These are phyloP conservation scores for Colletotrichum neosansevieriae DNA, from an alignment of 2,329 filamentous ascomycete genomes.

Conservation along the genomic window DNA sequence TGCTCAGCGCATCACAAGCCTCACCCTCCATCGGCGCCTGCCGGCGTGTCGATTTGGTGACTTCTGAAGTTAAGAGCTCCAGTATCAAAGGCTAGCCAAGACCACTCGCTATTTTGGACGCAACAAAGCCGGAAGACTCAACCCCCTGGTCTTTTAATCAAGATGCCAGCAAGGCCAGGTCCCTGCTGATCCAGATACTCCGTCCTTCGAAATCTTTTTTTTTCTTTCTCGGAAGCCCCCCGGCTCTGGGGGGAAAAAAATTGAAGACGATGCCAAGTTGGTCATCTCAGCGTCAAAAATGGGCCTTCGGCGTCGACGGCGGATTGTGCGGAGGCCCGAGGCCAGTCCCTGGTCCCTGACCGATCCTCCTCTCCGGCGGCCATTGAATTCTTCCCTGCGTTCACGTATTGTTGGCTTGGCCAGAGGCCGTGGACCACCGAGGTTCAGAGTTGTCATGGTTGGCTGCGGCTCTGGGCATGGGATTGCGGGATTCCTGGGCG, in stretches of 20 bases:
- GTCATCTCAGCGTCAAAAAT: constrained; percentile 13
- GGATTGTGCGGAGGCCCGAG: constrained; percentile 24
- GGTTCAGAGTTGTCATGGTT: constrained; percentile 3
- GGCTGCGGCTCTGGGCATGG: constrained; percentile 2
- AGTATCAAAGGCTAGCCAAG: background rate
- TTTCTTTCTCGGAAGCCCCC: background rate
- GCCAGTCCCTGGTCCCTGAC: constrained; percentile 27
- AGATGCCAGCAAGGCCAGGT: background rate
- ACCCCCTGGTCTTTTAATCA: background rate
- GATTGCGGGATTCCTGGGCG: background rate
- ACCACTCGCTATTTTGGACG: background rate
- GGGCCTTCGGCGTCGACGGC: constrained; percentile 32
- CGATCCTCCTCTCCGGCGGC: constrained; percentile 15
- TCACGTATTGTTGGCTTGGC: constrained; percentile 5
- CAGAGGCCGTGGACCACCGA: background rate
- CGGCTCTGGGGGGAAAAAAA: background rate
- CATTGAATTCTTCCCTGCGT: constrained; percentile 13
- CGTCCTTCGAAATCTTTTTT: background rate
- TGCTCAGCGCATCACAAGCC: constrained; percentile 13
- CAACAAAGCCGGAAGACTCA: background rate
- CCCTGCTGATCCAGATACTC: background rate
- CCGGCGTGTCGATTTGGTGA: constrained; percentile 7
- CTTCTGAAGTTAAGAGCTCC: constrained; percentile 8
- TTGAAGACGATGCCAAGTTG: constrained; percentile 11
- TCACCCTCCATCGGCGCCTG: background rate